Conservation (phyloP, 2,329 filamentous ascomycete species). For the Apiospora malaysiana region DNA sequence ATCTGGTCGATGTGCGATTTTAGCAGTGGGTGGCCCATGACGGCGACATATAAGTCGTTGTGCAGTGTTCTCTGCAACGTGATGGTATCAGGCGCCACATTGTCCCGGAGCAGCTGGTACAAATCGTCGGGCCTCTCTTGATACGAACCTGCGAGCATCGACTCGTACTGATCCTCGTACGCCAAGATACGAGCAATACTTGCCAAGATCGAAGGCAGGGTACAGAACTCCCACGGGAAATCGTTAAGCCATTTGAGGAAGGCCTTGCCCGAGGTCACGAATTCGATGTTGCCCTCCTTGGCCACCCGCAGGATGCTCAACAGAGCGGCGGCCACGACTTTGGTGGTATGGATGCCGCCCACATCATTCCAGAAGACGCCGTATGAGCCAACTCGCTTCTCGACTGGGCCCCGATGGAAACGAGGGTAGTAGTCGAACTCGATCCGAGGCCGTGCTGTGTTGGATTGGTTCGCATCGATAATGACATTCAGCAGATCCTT, state of each 20-base stretch:
- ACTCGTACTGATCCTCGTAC: neutral
- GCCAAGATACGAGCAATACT: neutral
- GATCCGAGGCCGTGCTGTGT: neutral
- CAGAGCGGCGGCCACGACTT: constrained; percentile 29
- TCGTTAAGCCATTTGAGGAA: constrained; percentile 37
- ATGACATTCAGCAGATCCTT: constrained; percentile 30
- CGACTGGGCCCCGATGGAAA: constrained; percentile 25
- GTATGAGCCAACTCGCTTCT: constrained; percentile 27
- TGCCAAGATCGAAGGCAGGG: constrained; percentile 29
- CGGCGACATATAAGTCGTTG: constrained; percentile 30
- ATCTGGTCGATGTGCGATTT: neutral
- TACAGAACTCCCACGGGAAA: constrained; percentile 30
- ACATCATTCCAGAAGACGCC: constrained; percentile 33
- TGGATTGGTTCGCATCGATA: constrained; percentile 26
- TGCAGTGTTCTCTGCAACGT: constrained; percentile 27
- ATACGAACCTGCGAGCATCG: neutral
- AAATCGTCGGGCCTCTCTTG: neutral
- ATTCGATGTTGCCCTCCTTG: constrained; percentile 28
- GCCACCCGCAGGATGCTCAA: constrained; percentile 27
- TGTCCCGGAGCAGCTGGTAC: neutral
- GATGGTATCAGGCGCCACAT: neutral
- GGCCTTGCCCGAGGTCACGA: constrained; percentile 33
- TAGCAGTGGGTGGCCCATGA: constrained; percentile 27
- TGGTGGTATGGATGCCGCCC: constrained; percentile 27
- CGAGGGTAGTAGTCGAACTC: constrained; percentile 32